Evolutionary conservation across 225 moss, liverwort and hornwort genomes (phyloP), one percentile per base, ranked within the genome.

Genomic region (Bryum argenteum): DNA sequence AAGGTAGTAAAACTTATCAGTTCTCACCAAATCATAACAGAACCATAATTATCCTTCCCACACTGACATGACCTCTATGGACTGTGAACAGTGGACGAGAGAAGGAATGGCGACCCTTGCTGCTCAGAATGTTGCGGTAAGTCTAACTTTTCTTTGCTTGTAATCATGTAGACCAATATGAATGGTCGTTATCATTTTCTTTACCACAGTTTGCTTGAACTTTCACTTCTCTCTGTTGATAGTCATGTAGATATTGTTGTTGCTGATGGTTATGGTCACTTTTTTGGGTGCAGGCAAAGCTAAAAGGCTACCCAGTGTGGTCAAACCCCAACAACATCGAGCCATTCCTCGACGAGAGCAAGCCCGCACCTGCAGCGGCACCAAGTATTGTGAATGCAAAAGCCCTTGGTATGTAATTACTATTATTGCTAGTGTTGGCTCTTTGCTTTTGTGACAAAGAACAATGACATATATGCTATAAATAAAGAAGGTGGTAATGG

Each of bases 61-160:
- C 38, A 37, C 72, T 73, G 55, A 77, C 55, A 54, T 71, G 14
- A 33, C 41, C 61, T 41, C 54, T 63, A 15, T 77, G 77, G 41
- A 70, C 39, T 77, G 44, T 73, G 66, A 40, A 62, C 91, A 95
- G 97, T 94, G 97, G 97, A 94, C 98, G 15, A 83, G 98, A 56
- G 98, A 98, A 85, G 98, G 98, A 78, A 98, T 98, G 98, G 94
- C 98, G n/a, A 80, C 88, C 53, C 86, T 98, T 51, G 98, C 98
- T 74, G 98, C 98, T 54, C 77, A 88, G 77, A 98, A 98, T 70
- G 92, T 98, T 68, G 90, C 83, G 74, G 95, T 95, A 48, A 89
- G 89, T 83, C 71, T 52, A 8, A 26, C 23, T 41, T 38, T 39
- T 51, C n/a, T n/a, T n/a, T n/a, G n/a, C n/a, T n/a, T n/a, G n/a